Conservation (phyloP, 2,329 filamentous ascomycete genomes). For the Fusarium solani-melongenae region DNA sequence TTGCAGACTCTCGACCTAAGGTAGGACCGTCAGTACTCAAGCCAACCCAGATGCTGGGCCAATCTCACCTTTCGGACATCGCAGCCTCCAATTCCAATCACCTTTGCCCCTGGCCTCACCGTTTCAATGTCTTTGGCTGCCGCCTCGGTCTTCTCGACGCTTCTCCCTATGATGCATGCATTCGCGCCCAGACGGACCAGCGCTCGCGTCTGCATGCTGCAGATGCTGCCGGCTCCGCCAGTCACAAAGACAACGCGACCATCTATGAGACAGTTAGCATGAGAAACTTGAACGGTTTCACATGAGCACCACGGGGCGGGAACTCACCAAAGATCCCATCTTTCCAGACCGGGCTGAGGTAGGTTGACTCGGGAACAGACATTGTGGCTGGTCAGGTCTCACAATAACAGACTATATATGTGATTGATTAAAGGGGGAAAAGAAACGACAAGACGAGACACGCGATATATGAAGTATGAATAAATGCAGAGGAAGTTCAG, state of each 20-base stretch:
- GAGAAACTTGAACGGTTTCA: neutral
- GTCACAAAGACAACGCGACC: constrained; percentile 95
- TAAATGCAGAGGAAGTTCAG: neutral
- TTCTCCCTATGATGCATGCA: constrained; percentile 93
- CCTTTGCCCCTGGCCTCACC: constrained; percentile 80
- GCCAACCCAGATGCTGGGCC: neutral
- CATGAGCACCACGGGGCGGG: neutral
- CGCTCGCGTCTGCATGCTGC: constrained; percentile 91
- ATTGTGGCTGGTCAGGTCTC: constrained; percentile 54
- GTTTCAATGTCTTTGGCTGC: constrained; percentile 86
- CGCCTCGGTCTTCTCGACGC: constrained; percentile 84
- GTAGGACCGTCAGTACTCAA: neutral
- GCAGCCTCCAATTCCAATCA: constrained; percentile 85
- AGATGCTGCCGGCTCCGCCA: constrained; percentile 92
- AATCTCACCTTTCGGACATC: constrained; percentile 75
- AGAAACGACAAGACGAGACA: neutral
- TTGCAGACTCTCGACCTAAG: constrained; percentile 52
- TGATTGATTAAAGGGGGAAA: neutral
- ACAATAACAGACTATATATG: neutral
- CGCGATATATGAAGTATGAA: neutral
- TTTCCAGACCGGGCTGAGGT: constrained; percentile 85
- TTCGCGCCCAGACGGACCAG: constrained; percentile 92
- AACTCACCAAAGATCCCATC: constrained; percentile 85
- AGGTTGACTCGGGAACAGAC: constrained; percentile 77
- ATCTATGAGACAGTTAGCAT: constrained; percentile 60